Evolutionary conservation across 2,329 filamentous ascomycete genomes (phyloP).

Genomic region (Ceratocystis ficicola): DNA sequence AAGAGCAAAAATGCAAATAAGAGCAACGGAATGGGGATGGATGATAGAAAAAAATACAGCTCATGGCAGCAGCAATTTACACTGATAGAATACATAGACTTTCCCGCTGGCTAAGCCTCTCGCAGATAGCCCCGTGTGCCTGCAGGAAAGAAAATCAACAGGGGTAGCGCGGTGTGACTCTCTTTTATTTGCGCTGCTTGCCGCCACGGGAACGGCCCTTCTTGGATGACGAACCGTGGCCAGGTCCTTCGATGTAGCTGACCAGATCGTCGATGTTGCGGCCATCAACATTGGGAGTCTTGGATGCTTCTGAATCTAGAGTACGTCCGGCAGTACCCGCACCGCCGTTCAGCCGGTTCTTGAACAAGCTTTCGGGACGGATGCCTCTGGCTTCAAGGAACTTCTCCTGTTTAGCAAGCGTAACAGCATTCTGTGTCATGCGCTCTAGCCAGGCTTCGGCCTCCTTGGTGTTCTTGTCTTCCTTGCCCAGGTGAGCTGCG

Average conservation of each 20-base stretch:
- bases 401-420: slow-evolving; percentile 86
- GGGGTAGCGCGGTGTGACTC: background rate
- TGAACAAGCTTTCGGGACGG: slow-evolving; percentile 52
- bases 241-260: slow-evolving; percentile 76
- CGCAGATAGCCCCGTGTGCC: background rate
- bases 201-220: slow-evolving; percentile 27
- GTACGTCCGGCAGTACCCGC: slow-evolving; percentile 27
- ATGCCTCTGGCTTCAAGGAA: slow-evolving; percentile 65
- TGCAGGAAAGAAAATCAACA: background rate
- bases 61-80: background rate
- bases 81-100: background rate
- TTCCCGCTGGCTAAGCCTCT: background rate
- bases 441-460: slow-evolving; percentile 94
- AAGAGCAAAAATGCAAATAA: slow-evolving; percentile 3
- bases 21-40: slow-evolving; percentile 15
- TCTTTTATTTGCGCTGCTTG: slow-evolving; percentile 39
- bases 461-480: slow-evolving; percentile 96
- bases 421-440: slow-evolving; percentile 88
- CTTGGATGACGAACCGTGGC: slow-evolving; percentile 37
- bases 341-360: slow-evolving; percentile 13
- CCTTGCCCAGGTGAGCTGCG: slow-evolving; percentile 68
- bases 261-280: slow-evolving; percentile 87
- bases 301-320: slow-evolving; percentile 10
- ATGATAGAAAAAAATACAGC: background rate
- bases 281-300: slow-evolving; percentile 44